Base-by-base conservation (phyloP, 2,329 filamentous ascomycete species). In the Fusarium kyushuense region DNA sequence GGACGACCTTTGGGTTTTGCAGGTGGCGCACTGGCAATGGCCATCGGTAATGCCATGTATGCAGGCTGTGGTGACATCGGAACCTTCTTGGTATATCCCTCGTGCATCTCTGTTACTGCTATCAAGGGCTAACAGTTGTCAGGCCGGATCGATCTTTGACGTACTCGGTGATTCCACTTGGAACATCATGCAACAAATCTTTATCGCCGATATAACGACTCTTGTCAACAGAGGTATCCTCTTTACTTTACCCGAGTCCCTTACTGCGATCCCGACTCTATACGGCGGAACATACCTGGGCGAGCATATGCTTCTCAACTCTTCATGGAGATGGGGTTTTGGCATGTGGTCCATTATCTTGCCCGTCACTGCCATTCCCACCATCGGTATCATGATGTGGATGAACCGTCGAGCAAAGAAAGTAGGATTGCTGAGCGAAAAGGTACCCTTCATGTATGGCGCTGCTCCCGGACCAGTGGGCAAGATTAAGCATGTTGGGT, bases 101-200 rank as follows among this genome's bases (percentile, higher is more conserved):
- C n/a, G 6, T 2, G 1, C 3, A 6, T 16, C 3, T 10, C 0
- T 5, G 9, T 2, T 0, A 3, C 3, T 5, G 9, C 1, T 0
- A 3, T 3, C 32, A 1, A 19, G 4, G 4, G 2, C 63, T 69
- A 8, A 69, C 17, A 1, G 0, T 1, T 11, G 5, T 0, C 3
- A 69, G 67, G 67, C 67, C 6, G 67, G 67, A 14, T 64, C 67
- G 8, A 70, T 70, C 2, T 70, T 70, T 3, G 67, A 70, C 25
- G 63, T 62, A 0, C 54, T 70, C 0, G 67, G 67, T 0, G 67
- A 70, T 29, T 55, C 67, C 2, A 64, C 67, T 17, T 70, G 67
- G 67, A 70, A 70, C 38, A 70, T 70, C 2, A 51, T 66, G 0
- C 67, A 70, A 5, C 67, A 70, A 14, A 69, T 70, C 8, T 70